Evolutionary conservation across 257 asterid genomes (phyloP).

Genomic region (Coffea eugenioides): DNA sequence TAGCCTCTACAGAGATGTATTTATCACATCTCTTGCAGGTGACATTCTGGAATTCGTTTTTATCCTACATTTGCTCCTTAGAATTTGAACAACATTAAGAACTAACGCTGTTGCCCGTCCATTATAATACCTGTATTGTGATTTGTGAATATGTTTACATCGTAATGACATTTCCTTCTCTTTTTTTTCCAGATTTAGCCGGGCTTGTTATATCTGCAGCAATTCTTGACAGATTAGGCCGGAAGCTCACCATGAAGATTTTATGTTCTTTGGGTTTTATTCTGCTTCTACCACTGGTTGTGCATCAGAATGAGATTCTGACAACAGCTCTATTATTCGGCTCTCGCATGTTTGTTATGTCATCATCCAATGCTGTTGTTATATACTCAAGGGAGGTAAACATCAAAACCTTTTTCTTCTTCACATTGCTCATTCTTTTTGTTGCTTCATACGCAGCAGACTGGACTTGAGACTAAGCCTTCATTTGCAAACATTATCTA

Average conservation of each 20-base stretch:
- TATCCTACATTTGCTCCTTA: background rate
- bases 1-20: conserved; percentile 46
- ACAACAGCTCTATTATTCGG: conserved; percentile 50
- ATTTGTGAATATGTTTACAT: background rate
- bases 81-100: background rate
- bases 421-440: background rate
- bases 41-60: background rate
- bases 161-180: background rate
- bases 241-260: conserved; percentile 50
- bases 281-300: conserved; percentile 53
- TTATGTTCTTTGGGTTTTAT: conserved; percentile 40
- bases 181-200: conserved; percentile 45
- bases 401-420: background rate
- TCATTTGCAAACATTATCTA: background rate
- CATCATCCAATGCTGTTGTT: conserved; percentile 44
- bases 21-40: conserved; percentile 69
- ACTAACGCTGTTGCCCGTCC: background rate
- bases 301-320: conserved; percentile 35
- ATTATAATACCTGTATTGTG: too few relatives aligned
- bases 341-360: conserved; percentile 54
- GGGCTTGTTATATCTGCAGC: conserved; percentile 46
- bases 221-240: conserved; percentile 59
- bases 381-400: conserved; percentile 67
- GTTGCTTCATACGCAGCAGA: background rate
- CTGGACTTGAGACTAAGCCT: background rate